These are phyloP conservation scores for Lomentospora prolificans DNA, from an alignment of 2,329 filamentous ascomycete species.

Conservation along the genomic window DNA sequence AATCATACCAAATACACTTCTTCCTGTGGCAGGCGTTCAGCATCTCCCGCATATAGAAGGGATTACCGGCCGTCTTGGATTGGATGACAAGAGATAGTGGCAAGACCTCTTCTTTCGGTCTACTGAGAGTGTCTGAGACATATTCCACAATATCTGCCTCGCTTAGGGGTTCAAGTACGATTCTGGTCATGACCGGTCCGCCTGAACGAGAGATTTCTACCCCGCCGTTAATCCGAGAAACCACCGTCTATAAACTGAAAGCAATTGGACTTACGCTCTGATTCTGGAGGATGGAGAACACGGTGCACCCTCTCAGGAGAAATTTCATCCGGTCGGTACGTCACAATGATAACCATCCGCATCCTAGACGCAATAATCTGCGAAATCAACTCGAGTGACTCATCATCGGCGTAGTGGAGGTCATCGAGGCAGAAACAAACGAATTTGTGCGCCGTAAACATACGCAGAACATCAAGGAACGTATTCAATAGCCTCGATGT, in stretches of 20 bases:
- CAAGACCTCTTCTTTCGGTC: constrained; percentile 60
- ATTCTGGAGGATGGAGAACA: constrained; percentile 43
- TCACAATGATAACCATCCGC: constrained; percentile 73
- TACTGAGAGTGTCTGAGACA: constrained; percentile 71
- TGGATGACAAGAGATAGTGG: constrained; percentile 77
- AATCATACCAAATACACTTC: constrained; percentile 85
- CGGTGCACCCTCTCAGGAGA: constrained; percentile 42
- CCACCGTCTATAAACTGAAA: no score
- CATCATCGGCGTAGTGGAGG: constrained; percentile 80
- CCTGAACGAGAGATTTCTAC: constrained; percentile 23
- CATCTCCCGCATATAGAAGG: constrained; percentile 88
- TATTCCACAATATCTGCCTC: constrained; percentile 77
- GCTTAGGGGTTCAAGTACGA: constrained; percentile 61
- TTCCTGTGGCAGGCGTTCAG: constrained; percentile 78
- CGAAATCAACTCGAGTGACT: constrained; percentile 73
- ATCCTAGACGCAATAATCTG: constrained; percentile 71
- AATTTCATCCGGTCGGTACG: constrained; percentile 60
- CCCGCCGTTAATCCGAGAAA: no score
- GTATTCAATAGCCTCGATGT: constrained; percentile 74
- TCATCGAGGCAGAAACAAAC: constrained; percentile 87
- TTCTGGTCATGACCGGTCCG: constrained; percentile 52
- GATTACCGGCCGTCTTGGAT: constrained; percentile 79
- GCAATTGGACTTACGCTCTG: constrained; percentile 32
- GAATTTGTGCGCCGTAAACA: constrained; percentile 74
- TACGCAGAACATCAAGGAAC: constrained; percentile 73